These are phyloP conservation scores for Beta macrorhiza DNA, from an alignment of 179 eudicot species.

Conservation along the genomic window DNA sequence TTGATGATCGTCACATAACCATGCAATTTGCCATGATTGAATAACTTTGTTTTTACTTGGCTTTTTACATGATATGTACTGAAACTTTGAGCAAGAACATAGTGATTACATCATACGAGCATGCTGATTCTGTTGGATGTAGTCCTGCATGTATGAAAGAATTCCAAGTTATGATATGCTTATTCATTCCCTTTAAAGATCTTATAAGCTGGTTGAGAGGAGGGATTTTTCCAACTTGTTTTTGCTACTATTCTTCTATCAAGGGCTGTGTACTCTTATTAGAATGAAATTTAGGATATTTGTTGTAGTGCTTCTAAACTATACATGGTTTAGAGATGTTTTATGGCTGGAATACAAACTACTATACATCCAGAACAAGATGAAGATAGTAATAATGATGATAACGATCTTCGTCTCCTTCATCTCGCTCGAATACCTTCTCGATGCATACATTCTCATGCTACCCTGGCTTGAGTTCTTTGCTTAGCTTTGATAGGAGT, in stretches of 20 bases:
- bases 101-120: neutral
- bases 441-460: too few species aligned
- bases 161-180: neutral
- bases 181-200: neutral
- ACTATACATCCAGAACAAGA: neutral
- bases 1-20: neutral
- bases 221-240: neutral
- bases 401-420: too few species aligned
- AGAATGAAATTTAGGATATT: neutral
- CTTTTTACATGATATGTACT: neutral
- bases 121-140: neutral
- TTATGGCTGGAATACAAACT: neutral
- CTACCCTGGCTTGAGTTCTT: too few species aligned
- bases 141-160: neutral
- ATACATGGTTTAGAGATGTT: neutral
- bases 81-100: neutral
- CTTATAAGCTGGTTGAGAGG: neutral
- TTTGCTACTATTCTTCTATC: neutral
- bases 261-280: neutral
- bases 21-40: conserved; percentile 7
- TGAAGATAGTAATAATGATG: too few species aligned
- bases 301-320: neutral
- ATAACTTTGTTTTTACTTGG: neutral
- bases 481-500: too few species aligned
- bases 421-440: too few species aligned